These are phyloP conservation scores for Salix koriyanagi DNA, from an alignment of 345 rosid genomes.

Conservation along the genomic window DNA sequence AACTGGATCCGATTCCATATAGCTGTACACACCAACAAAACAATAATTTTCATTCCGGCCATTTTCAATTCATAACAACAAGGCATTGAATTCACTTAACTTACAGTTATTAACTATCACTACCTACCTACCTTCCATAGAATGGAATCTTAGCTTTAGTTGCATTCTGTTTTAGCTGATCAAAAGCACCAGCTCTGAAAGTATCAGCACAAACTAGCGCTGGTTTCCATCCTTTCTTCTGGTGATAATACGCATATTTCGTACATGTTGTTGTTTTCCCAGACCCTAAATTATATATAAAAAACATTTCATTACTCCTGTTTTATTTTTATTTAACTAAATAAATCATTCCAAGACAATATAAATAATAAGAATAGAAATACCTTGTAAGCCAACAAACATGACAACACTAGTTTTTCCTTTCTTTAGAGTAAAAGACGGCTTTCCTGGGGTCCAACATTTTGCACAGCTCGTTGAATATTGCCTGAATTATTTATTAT, in stretches of 20 bases:
- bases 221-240: constrained; percentile 82
- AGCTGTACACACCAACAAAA: constrained; percentile 37
- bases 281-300: constrained; percentile 36
- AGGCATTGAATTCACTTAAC: too few species aligned
- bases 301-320: too few species aligned
- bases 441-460: constrained; percentile 92
- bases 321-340: too few species aligned
- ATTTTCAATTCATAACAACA: background rate
- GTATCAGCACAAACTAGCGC: constrained; percentile 92
- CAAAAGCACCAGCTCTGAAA: constrained; percentile 86
- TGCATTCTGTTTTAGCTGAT: constrained; percentile 88
- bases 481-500: constrained; percentile 43
- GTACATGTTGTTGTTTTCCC: constrained; percentile 89
- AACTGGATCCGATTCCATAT: constrained; percentile 91
- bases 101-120: too few species aligned
- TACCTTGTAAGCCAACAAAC: constrained; percentile 95
- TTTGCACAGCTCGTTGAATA: constrained; percentile 80
- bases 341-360: background rate
- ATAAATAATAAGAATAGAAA: background rate
- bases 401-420: constrained; percentile 72
- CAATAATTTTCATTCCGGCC: background rate
- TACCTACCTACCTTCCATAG: constrained; percentile 59
- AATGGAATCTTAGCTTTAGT: constrained; percentile 82
- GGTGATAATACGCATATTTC: constrained; percentile 82
- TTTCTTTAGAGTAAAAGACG: constrained; percentile 73